Conservation (phyloP, 2,329 filamentous ascomycete genomes). For the Aspergillus brasiliensis region DNA sequence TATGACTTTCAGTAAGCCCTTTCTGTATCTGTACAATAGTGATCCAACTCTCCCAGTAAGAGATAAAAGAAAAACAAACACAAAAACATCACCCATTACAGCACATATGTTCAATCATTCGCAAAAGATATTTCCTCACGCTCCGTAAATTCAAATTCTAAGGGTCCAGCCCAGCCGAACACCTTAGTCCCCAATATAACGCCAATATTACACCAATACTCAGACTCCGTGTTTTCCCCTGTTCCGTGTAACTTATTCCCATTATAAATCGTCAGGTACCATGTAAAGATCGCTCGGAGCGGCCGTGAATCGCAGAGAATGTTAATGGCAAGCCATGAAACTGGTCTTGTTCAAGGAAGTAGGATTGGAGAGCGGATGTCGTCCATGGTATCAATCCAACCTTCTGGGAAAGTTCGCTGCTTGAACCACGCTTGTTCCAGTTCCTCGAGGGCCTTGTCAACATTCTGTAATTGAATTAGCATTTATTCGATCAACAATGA, state of each 20-base stretch:
- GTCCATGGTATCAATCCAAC: constrained; percentile 36
- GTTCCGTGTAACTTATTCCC: not conserved
- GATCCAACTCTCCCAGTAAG: not conserved
- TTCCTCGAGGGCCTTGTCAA: constrained; percentile 34
- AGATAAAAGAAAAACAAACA: not conserved
- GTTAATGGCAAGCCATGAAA: no score
- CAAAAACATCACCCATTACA: not conserved
- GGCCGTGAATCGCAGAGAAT: not conserved
- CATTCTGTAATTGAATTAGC: constrained; percentile 25
- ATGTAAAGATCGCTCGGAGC: not conserved
- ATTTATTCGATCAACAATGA: not conserved
- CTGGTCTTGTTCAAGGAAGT: constrained; percentile 23
- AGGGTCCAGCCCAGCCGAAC: not conserved
- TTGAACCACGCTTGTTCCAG: constrained; percentile 36
- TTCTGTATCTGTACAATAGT: not conserved
- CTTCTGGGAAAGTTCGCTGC: constrained; percentile 34
- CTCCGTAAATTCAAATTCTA: not conserved
- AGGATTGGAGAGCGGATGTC: constrained; percentile 37
- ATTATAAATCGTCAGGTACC: not conserved
- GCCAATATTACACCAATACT: not conserved
- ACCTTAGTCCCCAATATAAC: not conserved
- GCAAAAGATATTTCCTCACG: not conserved
- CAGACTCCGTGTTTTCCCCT: not conserved
- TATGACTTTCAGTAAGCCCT: not conserved
- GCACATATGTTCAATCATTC: not conserved